phyloP scores from a whole-genome alignment of 768 basidiomycete genomes.

The Tricholoma sp. region DNA sequence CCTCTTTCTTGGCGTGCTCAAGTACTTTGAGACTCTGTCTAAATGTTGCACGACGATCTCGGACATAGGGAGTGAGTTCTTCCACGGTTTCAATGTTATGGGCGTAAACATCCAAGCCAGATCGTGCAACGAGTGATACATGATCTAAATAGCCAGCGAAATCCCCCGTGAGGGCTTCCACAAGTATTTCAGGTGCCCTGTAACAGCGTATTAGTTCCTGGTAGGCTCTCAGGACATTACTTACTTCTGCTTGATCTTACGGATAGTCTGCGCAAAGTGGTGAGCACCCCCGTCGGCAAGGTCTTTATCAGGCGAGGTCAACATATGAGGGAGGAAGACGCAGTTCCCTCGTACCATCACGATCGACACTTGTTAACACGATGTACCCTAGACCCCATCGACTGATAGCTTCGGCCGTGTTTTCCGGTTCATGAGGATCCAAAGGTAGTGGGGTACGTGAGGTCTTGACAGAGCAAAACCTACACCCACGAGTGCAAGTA shows the following conservation, averaged over 20 bases:
- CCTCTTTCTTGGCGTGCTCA: slow-evolving; percentile 76
- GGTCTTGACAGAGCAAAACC: slow-evolving; percentile 97
- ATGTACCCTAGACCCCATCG: slow-evolving; percentile 99
- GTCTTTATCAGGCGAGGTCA: slow-evolving; percentile 42
- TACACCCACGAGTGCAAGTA: slow-evolving; percentile 95
- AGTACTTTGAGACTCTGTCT: slow-evolving; percentile 78
- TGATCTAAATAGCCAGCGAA: slow-evolving; percentile 76
- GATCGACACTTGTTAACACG: slow-evolving; percentile 92
- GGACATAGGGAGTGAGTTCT: slow-evolving; percentile 87
- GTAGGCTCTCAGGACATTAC: slow-evolving; percentile 12
- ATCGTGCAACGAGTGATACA: slow-evolving; percentile 80
- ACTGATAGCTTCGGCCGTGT: slow-evolving; percentile 96
- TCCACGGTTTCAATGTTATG: slow-evolving; percentile 98
- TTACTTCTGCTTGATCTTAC: slow-evolving; percentile 93
- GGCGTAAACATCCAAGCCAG: slow-evolving; percentile 95
- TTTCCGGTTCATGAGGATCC: slow-evolving; percentile 95
- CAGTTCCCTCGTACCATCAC: slow-evolving; percentile 68
- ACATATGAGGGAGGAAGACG: neutral
- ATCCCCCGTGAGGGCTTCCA: slow-evolving; percentile 95
- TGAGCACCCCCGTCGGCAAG: slow-evolving; percentile 86
- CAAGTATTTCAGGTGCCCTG: slow-evolving; percentile 92
- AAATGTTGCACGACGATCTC: slow-evolving; percentile 92
- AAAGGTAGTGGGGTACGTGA: slow-evolving; percentile 82
- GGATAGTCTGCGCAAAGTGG: slow-evolving; percentile 94
- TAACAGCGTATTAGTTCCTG: slow-evolving; percentile 2